Conservation (phyloP, 1,284 basidiomycete genomes). For the Sphaerobolus stellatus region DNA sequence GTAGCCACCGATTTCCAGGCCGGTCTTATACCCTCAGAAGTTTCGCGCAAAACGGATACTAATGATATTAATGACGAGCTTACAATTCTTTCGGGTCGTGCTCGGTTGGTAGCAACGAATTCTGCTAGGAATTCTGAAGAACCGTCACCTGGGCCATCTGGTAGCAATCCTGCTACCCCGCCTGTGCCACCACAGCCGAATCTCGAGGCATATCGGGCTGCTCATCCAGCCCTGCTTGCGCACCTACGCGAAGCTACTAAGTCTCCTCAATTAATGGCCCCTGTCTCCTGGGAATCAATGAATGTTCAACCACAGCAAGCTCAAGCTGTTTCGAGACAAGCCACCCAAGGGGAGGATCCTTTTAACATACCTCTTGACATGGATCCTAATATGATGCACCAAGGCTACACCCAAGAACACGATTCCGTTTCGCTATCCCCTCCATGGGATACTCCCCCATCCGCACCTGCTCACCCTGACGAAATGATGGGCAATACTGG, state of each 20-base stretch:
- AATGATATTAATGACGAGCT: conserved; percentile 53
- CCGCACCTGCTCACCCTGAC: not conserved
- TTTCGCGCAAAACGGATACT: not conserved
- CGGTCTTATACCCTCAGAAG: conserved; percentile 1
- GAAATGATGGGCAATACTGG: conserved; percentile 1
- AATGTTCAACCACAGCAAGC: not conserved
- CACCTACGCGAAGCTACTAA: conserved; percentile 5
- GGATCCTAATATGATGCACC: not conserved
- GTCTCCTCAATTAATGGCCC: not conserved
- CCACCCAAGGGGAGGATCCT: not conserved
- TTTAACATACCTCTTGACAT: not conserved
- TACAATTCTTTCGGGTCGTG: conserved; percentile 70
- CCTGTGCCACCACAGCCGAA: not conserved
- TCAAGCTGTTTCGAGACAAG: not conserved
- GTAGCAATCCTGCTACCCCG: not conserved
- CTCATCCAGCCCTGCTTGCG: conserved; percentile 2
- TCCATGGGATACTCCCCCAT: not conserved
- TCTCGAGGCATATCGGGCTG: conserved; percentile 2
- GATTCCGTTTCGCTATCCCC: not conserved
- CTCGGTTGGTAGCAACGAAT: conserved; percentile 47
- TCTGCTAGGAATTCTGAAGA: not conserved
- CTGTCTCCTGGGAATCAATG: not conserved
- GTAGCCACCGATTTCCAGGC: conserved; percentile 4
- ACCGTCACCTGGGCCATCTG: not conserved
- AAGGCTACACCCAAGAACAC: not conserved